Evolutionary conservation across 768 basidiomycete genomes (phyloP).

Genomic region (Calocera viscosa): DNA sequence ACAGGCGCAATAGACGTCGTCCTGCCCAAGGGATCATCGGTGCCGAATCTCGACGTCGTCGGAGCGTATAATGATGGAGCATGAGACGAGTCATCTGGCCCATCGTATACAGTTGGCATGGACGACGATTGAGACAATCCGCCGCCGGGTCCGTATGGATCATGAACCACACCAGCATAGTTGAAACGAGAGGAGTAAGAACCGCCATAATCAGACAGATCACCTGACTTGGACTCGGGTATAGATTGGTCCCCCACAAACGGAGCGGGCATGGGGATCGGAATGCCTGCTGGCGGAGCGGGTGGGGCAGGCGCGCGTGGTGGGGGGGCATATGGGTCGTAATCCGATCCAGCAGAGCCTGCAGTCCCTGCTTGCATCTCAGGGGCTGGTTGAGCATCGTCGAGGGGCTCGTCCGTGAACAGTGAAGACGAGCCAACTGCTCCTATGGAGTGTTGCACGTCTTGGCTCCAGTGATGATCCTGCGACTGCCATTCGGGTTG

Average conservation of each 20-base stretch:
- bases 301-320: conserved; percentile 18
- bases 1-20: conserved; percentile 63
- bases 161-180: neutral
- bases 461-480: neutral
- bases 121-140: neutral
- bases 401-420: neutral
- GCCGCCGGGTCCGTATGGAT: neutral
- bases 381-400: neutral
- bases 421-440: neutral
- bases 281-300: neutral
- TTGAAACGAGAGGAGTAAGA: neutral
- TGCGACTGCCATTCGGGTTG: neutral
- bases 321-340: conserved; percentile 31
- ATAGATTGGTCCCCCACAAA: neutral
- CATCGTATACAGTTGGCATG: neutral
- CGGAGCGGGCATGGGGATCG: neutral
- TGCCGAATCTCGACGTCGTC: conserved; percentile 68
- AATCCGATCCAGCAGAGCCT: neutral
- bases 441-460: neutral
- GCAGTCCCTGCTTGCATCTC: neutral
- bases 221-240: neutral
- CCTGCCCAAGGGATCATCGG: conserved; percentile 70
- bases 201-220: neutral
- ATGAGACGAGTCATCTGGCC: neutral
- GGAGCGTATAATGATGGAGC: conserved; percentile 50